phyloP scores from a whole-genome alignment of 2,329 filamentous ascomycete species.

The Fusarium cicatricum region DNA sequence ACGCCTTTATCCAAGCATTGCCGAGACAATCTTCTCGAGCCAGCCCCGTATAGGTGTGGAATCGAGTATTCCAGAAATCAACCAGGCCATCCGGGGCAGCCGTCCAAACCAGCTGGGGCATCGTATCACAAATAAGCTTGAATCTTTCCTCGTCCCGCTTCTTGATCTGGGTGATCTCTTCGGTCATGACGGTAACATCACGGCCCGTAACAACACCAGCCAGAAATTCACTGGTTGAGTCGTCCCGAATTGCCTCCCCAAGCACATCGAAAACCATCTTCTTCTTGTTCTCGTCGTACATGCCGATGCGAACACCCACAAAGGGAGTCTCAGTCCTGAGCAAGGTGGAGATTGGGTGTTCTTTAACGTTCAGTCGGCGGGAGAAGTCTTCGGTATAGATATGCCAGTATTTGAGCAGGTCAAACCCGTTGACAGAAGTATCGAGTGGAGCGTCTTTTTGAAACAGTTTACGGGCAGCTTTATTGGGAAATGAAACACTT shows the following conservation, averaged over 20 bases:
- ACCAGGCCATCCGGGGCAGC: conserved; percentile 69
- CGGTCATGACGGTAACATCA: conserved; percentile 75
- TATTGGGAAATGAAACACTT: conserved; percentile 77
- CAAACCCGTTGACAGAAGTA: conserved; percentile 55
- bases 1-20: conserved; percentile 67
- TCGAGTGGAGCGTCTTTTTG: conserved; percentile 52
- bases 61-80: conserved; percentile 80
- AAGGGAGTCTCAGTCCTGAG: conserved; percentile 69
- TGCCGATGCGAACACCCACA: conserved; percentile 66
- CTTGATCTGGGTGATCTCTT: conserved; percentile 74
- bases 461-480: conserved; percentile 66
- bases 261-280: conserved; percentile 69
- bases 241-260: conserved; percentile 73
- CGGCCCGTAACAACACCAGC: conserved; percentile 76
- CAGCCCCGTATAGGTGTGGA: conserved; percentile 81
- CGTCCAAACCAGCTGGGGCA: conserved; percentile 79
- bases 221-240: conserved; percentile 73
- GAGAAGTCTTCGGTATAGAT: conserved; percentile 74
- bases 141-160: conserved; percentile 78
- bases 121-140: conserved; percentile 77
- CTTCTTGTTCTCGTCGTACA: conserved; percentile 62
- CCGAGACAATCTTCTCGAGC: conserved; percentile 69
- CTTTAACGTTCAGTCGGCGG: conserved; percentile 61
- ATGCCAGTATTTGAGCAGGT: conserved; percentile 67
- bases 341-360: conserved; percentile 73